Evolutionary conservation across 139 green algal species (phyloP).

Genomic region (Eudorina sp.): DNA sequence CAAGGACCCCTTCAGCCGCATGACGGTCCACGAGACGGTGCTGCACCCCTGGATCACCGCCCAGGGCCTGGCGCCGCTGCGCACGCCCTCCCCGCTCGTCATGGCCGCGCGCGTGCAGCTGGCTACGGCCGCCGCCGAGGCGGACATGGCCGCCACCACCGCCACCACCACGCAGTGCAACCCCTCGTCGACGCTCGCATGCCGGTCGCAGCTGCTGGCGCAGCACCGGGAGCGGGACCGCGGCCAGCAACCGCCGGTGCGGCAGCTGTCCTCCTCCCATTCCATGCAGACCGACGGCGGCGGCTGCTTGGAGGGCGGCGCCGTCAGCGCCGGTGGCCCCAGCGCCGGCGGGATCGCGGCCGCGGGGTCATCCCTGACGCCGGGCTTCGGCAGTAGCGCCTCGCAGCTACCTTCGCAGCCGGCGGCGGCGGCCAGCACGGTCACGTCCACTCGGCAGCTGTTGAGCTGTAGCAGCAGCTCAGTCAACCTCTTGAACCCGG

Average conservation of each 20-base stretch:
- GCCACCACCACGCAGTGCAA: no score
- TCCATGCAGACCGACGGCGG: no score
- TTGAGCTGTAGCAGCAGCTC: slow-evolving; percentile 3
- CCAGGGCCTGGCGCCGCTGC: slow-evolving; percentile 48
- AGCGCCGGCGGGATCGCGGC: no score
- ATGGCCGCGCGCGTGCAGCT: slow-evolving; percentile 32
- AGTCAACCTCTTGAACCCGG: background rate
- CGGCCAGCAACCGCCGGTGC: no score
- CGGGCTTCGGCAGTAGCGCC: no score
- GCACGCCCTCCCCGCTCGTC: slow-evolving; percentile 28
- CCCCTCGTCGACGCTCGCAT: background rate
- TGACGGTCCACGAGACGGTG: slow-evolving; percentile 56
- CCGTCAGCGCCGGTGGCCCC: no score
- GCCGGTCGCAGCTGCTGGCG: no score
- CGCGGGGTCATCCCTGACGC: background rate
- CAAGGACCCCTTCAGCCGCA: slow-evolving; percentile 53
- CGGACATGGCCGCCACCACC: background rate
- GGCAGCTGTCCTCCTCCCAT: no score
- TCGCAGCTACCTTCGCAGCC: background rate
- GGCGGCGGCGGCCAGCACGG: background rate
- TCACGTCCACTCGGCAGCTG: background rate
- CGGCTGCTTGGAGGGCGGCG: no score
- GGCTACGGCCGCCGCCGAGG: background rate
- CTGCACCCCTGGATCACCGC: slow-evolving; percentile 56
- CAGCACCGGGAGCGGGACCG: no score